Percentiles rank a stretch among this genome's conserved stretches.
phyloP scores from a whole-genome alignment of 306 rosid genomes.

The Citrullus amarus region DNA sequence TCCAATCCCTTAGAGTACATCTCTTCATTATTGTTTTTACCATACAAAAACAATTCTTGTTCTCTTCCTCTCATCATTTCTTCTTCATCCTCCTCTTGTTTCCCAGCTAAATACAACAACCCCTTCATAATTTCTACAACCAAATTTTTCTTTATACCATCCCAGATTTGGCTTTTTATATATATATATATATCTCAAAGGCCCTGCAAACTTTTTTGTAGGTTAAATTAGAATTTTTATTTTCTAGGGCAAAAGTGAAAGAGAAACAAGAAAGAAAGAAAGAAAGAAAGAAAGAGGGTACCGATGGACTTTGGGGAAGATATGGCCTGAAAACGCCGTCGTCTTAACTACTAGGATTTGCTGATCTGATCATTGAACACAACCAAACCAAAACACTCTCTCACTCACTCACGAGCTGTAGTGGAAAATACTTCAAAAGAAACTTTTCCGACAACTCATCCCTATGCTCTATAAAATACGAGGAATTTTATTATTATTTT shows the following conservation, averaged over 20 bases:
- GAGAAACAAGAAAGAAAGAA: neutral
- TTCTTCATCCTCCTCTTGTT: slow-evolving; percentile 4
- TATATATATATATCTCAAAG: neutral
- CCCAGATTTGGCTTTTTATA: no score
- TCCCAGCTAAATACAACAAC: slow-evolving; percentile 54
- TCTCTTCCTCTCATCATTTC: slow-evolving; percentile 8
- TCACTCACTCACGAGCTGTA: neutral
- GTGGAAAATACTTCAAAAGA: no score
- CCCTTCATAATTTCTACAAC: slow-evolving; percentile 21
- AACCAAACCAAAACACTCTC: neutral
- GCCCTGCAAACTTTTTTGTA: neutral
- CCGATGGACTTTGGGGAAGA: neutral
- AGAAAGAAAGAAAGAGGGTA: neutral
- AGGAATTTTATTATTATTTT: no score
- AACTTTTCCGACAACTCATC: no score
- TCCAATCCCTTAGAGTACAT: slow-evolving; percentile 44
- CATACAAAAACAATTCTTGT: slow-evolving; percentile 19
- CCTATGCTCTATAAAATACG: neutral
- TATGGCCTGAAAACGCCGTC: neutral
- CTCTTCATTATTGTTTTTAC: slow-evolving; percentile 28
- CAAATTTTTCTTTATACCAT: neutral
- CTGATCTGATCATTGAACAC: neutral
- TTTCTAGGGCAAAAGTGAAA: neutral
- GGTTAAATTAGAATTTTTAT: no score
- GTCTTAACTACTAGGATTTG: neutral